Evolutionary conservation across 129 eudicot genomes (phyloP), one percentile per base, ranked within the genome.

Genomic region (Dittrichia graveolens): DNA sequence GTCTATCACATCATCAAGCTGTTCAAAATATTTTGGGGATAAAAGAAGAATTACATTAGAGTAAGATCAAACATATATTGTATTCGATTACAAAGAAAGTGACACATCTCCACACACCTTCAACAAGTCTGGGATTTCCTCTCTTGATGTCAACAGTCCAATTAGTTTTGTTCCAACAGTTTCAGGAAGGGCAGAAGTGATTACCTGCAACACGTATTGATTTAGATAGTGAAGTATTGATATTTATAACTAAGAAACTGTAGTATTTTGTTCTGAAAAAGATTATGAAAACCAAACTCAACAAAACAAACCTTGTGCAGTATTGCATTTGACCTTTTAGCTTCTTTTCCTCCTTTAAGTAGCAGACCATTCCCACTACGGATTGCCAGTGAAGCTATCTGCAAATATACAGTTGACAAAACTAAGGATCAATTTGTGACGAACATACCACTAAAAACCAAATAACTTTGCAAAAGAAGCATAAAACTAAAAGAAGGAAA

Each of bases 321-420:
- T 61, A 92, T 85, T 5, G 95, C 89, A 78, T 92, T 92, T 67
- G 98, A 83, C 12, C 86, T 84, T 68, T 71, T 81, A 49, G 98
- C 98, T 71, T 92, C 98, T 72, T 89, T 92, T 64, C 98, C 98
- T 47, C 98, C 98, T 86, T 92, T 92, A 78, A 92, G 47, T n/a
- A 92, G 83, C 69, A 92, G 76, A 9, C 98, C 98, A 72, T 92
- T 92, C 74, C 98, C 98, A 69, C 89, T 85, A 39, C 95, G 89
- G 54, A 92, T 84, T n/a, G 98, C 98, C 83, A 92, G 73, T 49
- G 98, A 92, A 78, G 98, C 96, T 65, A 92, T 92, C 98, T 92
- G 80, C 69, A 58, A 64, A 73, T 68, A 73, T 68, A 65, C 59
- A 52, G 64, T 65, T 59, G 2, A 46, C 7, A 67, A 49, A 49